Evolutionary conservation across 768 basidiomycete species (phyloP), one percentile per base, ranked within the genome.

Genomic region (Rhizopogon vinicolor): DNA sequence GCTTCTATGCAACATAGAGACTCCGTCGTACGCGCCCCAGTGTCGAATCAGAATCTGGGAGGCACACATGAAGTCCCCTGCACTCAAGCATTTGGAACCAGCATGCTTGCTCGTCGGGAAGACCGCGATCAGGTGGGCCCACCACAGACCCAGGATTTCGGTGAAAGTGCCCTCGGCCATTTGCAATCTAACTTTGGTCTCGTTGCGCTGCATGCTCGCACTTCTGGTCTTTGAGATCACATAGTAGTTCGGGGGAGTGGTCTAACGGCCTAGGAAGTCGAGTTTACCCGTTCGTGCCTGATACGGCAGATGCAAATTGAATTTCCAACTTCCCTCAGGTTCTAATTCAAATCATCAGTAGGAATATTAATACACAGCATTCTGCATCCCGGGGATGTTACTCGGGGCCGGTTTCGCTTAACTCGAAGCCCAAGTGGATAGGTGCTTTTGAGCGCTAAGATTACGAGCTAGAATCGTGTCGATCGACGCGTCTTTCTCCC

Each of bases 61-160:
- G 44, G 10, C 39, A 43, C 41, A 8, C 46, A 33, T 12, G 59
- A 55, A 39, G 60, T 37, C 60, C 62, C 44, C 28, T 51, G 53
- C n/a, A 65, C 72, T 12, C 76, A 74, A 56, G 63, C 63, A 4
- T 75, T 75, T 56, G 60, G 66, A 16, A 63, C 39, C 41, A 74
- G 74, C 56, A 57, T 51, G 29, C 55, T 74, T 9, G 68, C 68
- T 22, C 41, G 48, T 43, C 61, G 42, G 41, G 9, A 8, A 25
- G 14, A 37, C 14, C 35, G 1, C 35, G 48, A 14, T 16, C 48
- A 35, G 19, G 3, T 22, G 14, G 48, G 48, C 16, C 69, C 65
- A 39, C 55, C 63, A 39, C 56, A 61, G 41, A 78, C 73, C 3
- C 80, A 80, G 55, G 58, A 63, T 19, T 82, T 79, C 58, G 70